These are phyloP conservation scores for Pezicula carpinea DNA, from an alignment of 2,329 filamentous ascomycete species.

Conservation along the genomic window DNA sequence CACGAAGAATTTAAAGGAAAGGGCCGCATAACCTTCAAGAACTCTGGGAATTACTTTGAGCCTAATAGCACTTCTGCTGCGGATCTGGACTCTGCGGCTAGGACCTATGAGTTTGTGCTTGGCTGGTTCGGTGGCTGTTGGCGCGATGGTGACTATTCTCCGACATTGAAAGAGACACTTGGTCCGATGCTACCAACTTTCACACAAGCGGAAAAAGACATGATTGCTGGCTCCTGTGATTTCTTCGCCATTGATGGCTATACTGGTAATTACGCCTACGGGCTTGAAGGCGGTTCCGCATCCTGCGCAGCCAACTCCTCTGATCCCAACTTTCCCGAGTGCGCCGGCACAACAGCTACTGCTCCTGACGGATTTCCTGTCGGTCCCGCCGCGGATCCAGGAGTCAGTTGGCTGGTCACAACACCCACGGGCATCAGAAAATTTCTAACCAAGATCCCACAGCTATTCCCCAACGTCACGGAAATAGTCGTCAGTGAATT, in stretches of 20 bases:
- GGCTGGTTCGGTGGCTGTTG: slow-evolving; percentile 43
- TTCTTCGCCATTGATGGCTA: slow-evolving; percentile 37
- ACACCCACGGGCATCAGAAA: slow-evolving; percentile 35
- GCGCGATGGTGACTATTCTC: slow-evolving; percentile 38
- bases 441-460: slow-evolving; percentile 37
- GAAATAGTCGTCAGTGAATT: slow-evolving; percentile 38
- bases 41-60: slow-evolving; percentile 38
- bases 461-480: slow-evolving; percentile 34
- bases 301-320: slow-evolving; percentile 37
- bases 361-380: slow-evolving; percentile 38
- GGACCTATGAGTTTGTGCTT: slow-evolving; percentile 39
- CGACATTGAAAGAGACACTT: slow-evolving; percentile 33
- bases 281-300: slow-evolving; percentile 29
- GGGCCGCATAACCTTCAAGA: slow-evolving; percentile 46
- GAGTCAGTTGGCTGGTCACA: slow-evolving; percentile 36
- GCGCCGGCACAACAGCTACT: slow-evolving; percentile 29
- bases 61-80: slow-evolving; percentile 33
- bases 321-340: slow-evolving; percentile 36
- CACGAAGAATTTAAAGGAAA: slow-evolving; percentile 46
- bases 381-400: slow-evolving; percentile 37
- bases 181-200: slow-evolving; percentile 34
- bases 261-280: slow-evolving; percentile 25
- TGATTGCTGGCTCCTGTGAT: slow-evolving; percentile 39
- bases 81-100: slow-evolving; percentile 24
- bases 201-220: slow-evolving; percentile 32